Evolutionary conservation across 2,329 filamentous ascomycete genomes (phyloP), one percentile per base, ranked within the genome.

Genomic region (Sporothrix sp.): DNA sequence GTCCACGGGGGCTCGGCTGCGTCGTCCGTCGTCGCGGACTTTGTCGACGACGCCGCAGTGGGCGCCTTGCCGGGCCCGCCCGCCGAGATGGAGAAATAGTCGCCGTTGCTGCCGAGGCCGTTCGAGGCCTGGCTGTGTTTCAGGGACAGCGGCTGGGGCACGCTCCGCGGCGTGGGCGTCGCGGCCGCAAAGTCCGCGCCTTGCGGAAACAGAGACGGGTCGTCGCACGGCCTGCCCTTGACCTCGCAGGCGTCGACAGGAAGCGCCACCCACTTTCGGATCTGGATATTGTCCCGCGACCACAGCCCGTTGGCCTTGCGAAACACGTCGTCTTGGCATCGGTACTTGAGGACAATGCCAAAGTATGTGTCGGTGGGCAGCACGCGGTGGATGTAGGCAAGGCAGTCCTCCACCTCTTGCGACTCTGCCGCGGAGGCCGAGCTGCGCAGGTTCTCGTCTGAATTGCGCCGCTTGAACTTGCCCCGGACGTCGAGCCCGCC

Each of bases 371-470:
- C 93, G 39, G 78, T 78, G 13, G 83, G 78, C 59, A 83, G 78
- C 16, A 97, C 87, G 60, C 85, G 82, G 66, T 98, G 93, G 47
- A 97, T 74, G 65, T 97, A 98, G 16, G 91, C 90, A 56, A 97
- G 70, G 20, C 87, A 85, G 58, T 94, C 85, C 58, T 81, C 76
- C 45, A 80, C 74, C 30, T 84, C 80, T 30, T 80, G 74, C 46
- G 27, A 63, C 58, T 39, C 56, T 47, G 23, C 57, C 16, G 20
- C 50, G 9, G 52, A 50, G 3, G 63, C 56, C 27, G 64, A 58
- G 37, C 58, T 50, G 16, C 58, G 59, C 25, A 65, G 51, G n/a
- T 68, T 60, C 48, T 87, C 83, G 59, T 87, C 82, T 4, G 84
- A 87, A 44, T 76, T 82, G 57, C 84, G 73, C 58, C 81, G 75